A percentile compares a stretch with the other conserved stretches of the same genome.
Conservation (phyloP, 108 stramenopile genomes). For the Nitzschia palea region DNA sequence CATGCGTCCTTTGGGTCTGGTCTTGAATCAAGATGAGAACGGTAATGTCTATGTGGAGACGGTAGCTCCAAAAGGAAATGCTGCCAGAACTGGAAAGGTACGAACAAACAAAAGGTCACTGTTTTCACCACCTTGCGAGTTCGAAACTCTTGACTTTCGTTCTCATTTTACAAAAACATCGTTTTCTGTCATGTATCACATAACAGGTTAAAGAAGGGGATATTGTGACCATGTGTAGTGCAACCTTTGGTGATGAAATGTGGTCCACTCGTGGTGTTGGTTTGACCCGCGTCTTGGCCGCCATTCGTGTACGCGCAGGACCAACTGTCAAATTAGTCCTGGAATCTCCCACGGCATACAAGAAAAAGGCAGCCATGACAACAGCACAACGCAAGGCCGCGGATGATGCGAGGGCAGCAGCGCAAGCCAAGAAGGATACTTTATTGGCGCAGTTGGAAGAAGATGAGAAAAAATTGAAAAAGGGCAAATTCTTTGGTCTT, state of each 20-base stretch:
- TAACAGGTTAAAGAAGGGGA: conserved; percentile 81
- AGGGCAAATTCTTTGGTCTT: conserved; percentile 85
- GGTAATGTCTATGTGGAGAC: conserved; percentile 91
- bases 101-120: background rate
- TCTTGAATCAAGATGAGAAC: conserved; percentile 87
- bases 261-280: conserved; percentile 88
- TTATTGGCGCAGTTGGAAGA: conserved; percentile 71
- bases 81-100: conserved; percentile 85
- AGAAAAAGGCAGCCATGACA: conserved; percentile 60
- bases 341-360: conserved; percentile 57
- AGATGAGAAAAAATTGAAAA: conserved; percentile 81
- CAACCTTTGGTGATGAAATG: conserved; percentile 96
- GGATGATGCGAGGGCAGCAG: conserved; percentile 70
- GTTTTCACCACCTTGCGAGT: no score
- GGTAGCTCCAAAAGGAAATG: conserved; percentile 88
- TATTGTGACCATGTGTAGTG: conserved; percentile 91
- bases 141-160: background rate
- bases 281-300: conserved; percentile 84
- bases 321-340: conserved; percentile 84
- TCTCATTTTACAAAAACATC: background rate
- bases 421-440: conserved; percentile 80
- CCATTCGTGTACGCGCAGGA: conserved; percentile 86
- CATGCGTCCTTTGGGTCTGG: conserved; percentile 87
- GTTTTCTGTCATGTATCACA: conserved; percentile 9
- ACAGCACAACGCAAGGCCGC: conserved; percentile 64